Evolutionary conservation across 2,329 filamentous ascomycete genomes (phyloP).

Genomic region (Magnaporthiopsis incrustans): DNA sequence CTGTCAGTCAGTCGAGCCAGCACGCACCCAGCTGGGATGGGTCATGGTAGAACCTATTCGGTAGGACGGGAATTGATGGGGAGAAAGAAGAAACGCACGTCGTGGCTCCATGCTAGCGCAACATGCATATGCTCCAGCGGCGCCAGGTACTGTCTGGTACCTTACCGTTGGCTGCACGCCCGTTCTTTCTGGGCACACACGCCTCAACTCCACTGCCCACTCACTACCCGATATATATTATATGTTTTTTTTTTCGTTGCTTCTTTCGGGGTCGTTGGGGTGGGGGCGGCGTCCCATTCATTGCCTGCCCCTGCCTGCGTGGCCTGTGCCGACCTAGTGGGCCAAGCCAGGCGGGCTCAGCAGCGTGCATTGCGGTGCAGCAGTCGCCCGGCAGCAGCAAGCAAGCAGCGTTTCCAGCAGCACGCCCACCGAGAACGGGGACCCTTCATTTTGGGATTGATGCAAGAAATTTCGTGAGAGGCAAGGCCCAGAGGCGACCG

Average conservation of each 20-base stretch:
- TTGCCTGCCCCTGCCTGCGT: background rate
- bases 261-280: background rate
- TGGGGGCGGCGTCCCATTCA: background rate
- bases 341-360: background rate
- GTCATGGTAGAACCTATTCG: background rate
- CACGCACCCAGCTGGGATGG: too few species aligned
- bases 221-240: too few species aligned
- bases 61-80: background rate
- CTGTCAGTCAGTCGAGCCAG: too few species aligned
- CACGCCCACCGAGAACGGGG: too few species aligned
- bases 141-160: background rate
- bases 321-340: background rate
- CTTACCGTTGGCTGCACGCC: background rate
- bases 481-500: background rate
- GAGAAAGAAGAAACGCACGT: background rate
- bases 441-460: background rate
- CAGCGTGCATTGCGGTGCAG: background rate
- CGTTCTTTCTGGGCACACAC: background rate
- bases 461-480: background rate
- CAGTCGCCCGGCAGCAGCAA: background rate
- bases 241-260: background rate
- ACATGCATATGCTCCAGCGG: background rate
- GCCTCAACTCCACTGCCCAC: background rate
- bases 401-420: background rate
- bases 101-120: background rate